Evolutionary conservation across 176 grass and related monocot genomes (phyloP).

Genomic region (Carex myosuroides): DNA sequence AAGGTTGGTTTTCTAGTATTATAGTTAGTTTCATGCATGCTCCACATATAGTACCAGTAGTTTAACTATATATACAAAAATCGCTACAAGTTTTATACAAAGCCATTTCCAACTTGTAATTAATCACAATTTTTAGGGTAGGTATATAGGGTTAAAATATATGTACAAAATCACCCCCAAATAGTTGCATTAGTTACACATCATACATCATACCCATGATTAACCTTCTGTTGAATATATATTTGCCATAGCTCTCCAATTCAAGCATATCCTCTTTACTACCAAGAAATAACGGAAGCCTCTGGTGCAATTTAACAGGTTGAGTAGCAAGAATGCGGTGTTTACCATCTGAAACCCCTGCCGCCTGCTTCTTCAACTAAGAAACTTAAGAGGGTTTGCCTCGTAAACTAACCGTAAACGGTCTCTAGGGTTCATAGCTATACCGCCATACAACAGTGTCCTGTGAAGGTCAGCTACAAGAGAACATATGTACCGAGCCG

Average conservation of each 20-base stretch:
- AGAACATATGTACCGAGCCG: conserved; percentile 87
- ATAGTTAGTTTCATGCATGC: not conserved
- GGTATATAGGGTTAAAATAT: not conserved
- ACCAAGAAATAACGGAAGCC: conserved; percentile 74
- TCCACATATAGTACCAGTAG: not conserved
- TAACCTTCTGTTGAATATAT: conserved; percentile 80
- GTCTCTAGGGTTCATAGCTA: conserved; percentile 93
- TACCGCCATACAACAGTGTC: conserved; percentile 72
- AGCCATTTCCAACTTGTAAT: not conserved
- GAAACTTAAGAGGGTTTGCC: conserved; percentile 91
- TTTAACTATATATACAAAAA: not conserved
- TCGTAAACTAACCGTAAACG: conserved; percentile 82
- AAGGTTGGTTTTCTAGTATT: not conserved
- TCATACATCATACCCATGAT: conserved; percentile 86
- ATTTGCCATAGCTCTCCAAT: conserved; percentile 63
- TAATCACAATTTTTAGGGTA: not conserved
- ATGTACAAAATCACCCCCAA: not conserved
- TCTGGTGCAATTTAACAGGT: conserved; percentile 86
- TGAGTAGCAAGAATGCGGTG: conserved; percentile 67
- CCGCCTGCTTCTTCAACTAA: conserved; percentile 77
- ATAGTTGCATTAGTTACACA: not conserved
- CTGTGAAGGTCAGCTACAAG: conserved; percentile 85
- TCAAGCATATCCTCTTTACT: conserved; percentile 85
- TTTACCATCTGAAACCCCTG: conserved; percentile 76
- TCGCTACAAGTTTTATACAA: not conserved